phyloP scores from a whole-genome alignment of 2,329 filamentous ascomycete species.

The Lanzia echinophila region DNA sequence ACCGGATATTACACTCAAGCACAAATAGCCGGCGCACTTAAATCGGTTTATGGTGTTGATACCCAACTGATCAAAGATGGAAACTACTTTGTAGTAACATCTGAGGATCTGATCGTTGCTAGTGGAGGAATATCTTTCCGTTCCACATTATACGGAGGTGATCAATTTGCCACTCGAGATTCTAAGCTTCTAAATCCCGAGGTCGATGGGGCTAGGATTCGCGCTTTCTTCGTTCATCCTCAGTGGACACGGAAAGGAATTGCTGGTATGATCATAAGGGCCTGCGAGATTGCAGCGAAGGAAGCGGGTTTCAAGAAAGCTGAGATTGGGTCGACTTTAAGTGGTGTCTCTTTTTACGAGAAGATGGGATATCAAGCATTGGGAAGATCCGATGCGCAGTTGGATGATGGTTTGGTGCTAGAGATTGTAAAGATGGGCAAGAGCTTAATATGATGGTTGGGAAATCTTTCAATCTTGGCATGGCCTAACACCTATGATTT shows the following conservation, averaged over 20 bases:
- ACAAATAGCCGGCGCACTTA: conserved; percentile 12
- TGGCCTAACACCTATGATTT: not conserved
- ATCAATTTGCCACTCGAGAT: conserved; percentile 13
- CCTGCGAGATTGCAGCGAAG: conserved; percentile 12
- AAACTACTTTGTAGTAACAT: conserved; percentile 14
- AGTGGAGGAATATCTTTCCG: conserved; percentile 16
- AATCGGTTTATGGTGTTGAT: conserved; percentile 16
- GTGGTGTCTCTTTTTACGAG: conserved; percentile 15
- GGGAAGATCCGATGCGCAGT: conserved; percentile 7
- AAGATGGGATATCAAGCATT: conserved; percentile 11
- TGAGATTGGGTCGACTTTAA: conserved; percentile 15
- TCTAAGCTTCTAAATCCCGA: conserved; percentile 9
- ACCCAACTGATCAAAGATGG: conserved; percentile 14
- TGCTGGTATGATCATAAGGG: conserved; percentile 9
- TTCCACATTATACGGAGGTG: conserved; percentile 15
- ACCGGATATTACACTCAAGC: conserved; percentile 8
- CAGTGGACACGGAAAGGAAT: conserved; percentile 10
- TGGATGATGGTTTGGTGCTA: conserved; percentile 14
- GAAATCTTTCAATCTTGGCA: not conserved
- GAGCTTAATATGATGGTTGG: conserved; percentile 1
- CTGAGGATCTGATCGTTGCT: conserved; percentile 5
- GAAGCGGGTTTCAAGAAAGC: conserved; percentile 13
- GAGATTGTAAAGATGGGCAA: conserved; percentile 17
- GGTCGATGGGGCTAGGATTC: conserved; percentile 14
- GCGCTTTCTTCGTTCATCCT: conserved; percentile 19